Conservation (phyloP, 2,329 filamentous ascomycete genomes). For the Pezicula radicicola region DNA sequence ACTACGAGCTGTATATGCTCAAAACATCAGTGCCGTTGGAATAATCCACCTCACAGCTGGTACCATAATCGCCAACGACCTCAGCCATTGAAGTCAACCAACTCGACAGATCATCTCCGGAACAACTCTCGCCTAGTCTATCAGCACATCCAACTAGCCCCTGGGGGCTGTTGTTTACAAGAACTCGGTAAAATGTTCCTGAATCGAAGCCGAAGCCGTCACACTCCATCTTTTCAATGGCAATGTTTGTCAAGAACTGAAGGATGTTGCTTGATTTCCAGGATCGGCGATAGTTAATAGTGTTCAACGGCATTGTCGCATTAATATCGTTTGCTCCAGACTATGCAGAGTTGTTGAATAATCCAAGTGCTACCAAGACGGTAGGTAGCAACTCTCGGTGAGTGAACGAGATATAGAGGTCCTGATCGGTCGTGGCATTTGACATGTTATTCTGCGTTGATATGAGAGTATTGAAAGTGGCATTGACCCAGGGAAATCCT, state of each 20-base stretch:
- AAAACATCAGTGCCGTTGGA: slow-evolving; percentile 20
- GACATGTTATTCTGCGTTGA: slow-evolving; percentile 24
- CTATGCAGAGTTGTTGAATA: slow-evolving; percentile 51
- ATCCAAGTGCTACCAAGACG: slow-evolving; percentile 48
- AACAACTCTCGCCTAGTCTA: slow-evolving; percentile 45
- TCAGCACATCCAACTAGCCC: slow-evolving; percentile 43
- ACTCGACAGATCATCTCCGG: slow-evolving; percentile 4
- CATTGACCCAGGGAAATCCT: slow-evolving; percentile 51
- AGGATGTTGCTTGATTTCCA: slow-evolving; percentile 50
- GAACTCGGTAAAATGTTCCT: slow-evolving; percentile 43
- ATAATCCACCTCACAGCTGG: slow-evolving; percentile 33
- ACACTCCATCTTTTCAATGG: slow-evolving; percentile 50
- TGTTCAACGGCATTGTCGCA: slow-evolving; percentile 44
- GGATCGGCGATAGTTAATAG: slow-evolving; percentile 44
- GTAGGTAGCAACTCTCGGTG: slow-evolving; percentile 51
- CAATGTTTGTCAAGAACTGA: slow-evolving; percentile 51
- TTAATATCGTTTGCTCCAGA: slow-evolving; percentile 44
- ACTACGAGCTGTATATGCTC: slow-evolving; percentile 15
- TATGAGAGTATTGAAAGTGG: slow-evolving; percentile 38
- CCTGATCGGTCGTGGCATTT: slow-evolving; percentile 34
- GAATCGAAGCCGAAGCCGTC: slow-evolving; percentile 43
- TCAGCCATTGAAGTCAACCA: slow-evolving; percentile 23
- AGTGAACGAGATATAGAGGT: slow-evolving; percentile 52
- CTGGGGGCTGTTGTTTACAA: slow-evolving; percentile 49
- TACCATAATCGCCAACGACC: slow-evolving; percentile 38